Evolutionary conservation across 2,329 filamentous ascomycete species (phyloP).

Genomic region (Apiospora malaysiana): DNA sequence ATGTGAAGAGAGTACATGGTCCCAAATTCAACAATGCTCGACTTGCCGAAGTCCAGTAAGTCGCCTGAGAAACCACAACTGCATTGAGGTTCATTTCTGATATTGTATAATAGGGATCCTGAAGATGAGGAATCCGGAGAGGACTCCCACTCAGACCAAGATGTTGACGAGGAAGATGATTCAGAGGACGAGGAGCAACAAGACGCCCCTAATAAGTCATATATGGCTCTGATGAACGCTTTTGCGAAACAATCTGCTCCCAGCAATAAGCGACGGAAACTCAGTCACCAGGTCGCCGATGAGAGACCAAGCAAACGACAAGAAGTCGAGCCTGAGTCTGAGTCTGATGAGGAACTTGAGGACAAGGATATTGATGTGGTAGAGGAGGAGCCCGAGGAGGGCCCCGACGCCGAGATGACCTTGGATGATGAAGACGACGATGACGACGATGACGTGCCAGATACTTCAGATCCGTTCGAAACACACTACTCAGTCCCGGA

Average conservation of each 20-base stretch:
- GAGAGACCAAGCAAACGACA: constrained; percentile 28
- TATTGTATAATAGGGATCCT: constrained; percentile 33
- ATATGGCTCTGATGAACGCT: constrained; percentile 64
- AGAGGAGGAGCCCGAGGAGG: constrained; percentile 55
- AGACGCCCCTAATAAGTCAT: constrained; percentile 51
- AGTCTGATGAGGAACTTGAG: constrained; percentile 34
- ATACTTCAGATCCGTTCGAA: constrained; percentile 74
- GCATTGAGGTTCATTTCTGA: not conserved
- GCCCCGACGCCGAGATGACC: constrained; percentile 42
- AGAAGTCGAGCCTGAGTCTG: constrained; percentile 27
- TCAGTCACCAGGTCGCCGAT: constrained; percentile 46
- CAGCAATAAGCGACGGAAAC: constrained; percentile 62
- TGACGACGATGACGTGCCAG: constrained; percentile 57
- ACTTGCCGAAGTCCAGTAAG: constrained; percentile 52
- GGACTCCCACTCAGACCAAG: constrained; percentile 48
- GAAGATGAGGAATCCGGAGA: constrained; percentile 43
- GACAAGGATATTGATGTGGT: constrained; percentile 49
- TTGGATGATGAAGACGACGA: constrained; percentile 46
- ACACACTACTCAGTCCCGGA: constrained; percentile 76
- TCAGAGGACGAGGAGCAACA: constrained; percentile 49
- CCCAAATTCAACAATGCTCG: constrained; percentile 53
- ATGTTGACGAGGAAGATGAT: constrained; percentile 50
- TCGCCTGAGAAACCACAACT: not conserved
- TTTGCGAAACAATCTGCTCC: constrained; percentile 53
- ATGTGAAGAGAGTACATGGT: constrained; percentile 36